Base-by-base conservation (phyloP, 164 flowering plant genomes). In the Amborella trichopoda region DNA sequence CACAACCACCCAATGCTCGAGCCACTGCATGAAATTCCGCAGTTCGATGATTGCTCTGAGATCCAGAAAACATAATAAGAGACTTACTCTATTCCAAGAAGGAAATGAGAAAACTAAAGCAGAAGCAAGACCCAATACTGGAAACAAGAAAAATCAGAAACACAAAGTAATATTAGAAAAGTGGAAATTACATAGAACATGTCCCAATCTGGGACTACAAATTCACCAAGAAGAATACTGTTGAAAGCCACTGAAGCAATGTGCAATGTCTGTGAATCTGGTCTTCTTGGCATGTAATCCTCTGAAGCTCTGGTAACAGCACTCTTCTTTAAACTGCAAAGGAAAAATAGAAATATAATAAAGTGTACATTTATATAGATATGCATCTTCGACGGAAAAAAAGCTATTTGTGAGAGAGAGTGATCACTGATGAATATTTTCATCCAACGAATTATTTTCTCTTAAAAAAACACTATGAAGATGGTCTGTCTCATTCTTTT, bases 151-250 rank as follows among this genome's bases (percentile, higher is more conserved):
- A n/a, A n/a, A n/a, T n/a, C n/a, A n/a, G n/a, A n/a, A n/a, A n/a
- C n/a, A n/a, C n/a, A n/a, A n/a, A n/a, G n/a, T n/a, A n/a, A n/a
- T n/a, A n/a, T n/a, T n/a, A n/a, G n/a, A n/a, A n/a, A n/a, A n/a
- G n/a, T 36, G 25, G n/a, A n/a, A n/a, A 75, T 26, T 69, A 77
- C 80, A 62, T 77, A 71, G 60, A 81, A 78, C 90, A 81, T 78
- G 63, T 81, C 84, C 90, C 90, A 81, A 60, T 81, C 90, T 19
- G 90, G 90, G 32, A 73, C 68, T 26, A 76, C 45, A 26, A 78
- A 49, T 70, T 78, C 90, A 27, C 90, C 85, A 20, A 81, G 71
- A 51, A 78, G 72, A 20, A 81, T 62, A 69, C 82, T 77, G 65
- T 78, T 81, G 50, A 70, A 78, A 53, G 89, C 62, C 30, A 76